Evolutionary conservation across 2,329 filamentous ascomycete genomes (phyloP).

Genomic region (Aspergillus brasiliensis): DNA sequence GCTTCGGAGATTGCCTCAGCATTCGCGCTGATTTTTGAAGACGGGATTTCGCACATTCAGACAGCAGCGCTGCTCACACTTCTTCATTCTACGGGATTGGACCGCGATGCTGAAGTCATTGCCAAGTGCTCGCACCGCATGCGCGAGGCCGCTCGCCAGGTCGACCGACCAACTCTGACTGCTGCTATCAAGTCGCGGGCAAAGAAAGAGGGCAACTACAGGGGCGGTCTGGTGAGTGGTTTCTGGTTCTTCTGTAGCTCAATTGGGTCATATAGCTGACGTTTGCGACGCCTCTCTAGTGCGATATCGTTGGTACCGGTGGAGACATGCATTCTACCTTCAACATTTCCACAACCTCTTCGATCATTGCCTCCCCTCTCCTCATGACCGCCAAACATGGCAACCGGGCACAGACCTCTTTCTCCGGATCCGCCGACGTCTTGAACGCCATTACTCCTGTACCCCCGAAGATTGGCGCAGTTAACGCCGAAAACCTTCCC

Average conservation of each 20-base stretch:
- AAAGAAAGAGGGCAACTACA: slow-evolving; percentile 71
- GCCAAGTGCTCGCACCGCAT: slow-evolving; percentile 82
- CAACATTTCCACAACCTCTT: slow-evolving; percentile 95
- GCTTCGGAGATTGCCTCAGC: slow-evolving; percentile 86
- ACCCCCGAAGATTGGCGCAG: slow-evolving; percentile 71
- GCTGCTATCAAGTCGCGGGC: slow-evolving; percentile 63
- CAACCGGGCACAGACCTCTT: slow-evolving; percentile 91
- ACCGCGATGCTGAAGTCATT: slow-evolving; percentile 81
- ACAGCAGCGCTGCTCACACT: slow-evolving; percentile 85
- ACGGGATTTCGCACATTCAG: slow-evolving; percentile 85
- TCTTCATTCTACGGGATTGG: slow-evolving; percentile 85
- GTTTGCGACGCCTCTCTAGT: slow-evolving; percentile 43
- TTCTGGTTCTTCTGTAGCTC: background rate
- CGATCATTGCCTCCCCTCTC: slow-evolving; percentile 83
- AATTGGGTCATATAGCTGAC: background rate
- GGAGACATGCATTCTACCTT: slow-evolving; percentile 97
- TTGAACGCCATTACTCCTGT: slow-evolving; percentile 73
- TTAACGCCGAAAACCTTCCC: slow-evolving; percentile 71
- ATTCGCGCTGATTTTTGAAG: slow-evolving; percentile 87
- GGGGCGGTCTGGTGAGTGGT: slow-evolving; percentile 74
- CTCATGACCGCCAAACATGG: slow-evolving; percentile 92
- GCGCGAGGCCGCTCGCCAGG: slow-evolving; percentile 73
- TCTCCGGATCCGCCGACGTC: slow-evolving; percentile 92
- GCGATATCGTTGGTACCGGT: slow-evolving; percentile 96
- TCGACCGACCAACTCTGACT: slow-evolving; percentile 66